Conservation (phyloP, 176 grass and related monocot species). For the Triticum turgidum region DNA sequence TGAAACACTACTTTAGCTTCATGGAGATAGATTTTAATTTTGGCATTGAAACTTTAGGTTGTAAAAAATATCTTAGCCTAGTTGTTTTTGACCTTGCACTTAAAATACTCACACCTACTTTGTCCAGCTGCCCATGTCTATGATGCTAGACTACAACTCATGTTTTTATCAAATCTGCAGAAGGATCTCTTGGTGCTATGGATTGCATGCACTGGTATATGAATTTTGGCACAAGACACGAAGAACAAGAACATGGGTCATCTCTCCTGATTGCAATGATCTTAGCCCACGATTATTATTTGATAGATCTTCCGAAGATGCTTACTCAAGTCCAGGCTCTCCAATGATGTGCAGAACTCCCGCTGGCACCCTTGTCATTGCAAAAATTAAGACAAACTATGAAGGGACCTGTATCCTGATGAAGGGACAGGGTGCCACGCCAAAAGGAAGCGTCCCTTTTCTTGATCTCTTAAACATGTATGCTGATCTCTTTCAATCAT, state of each 20-base stretch:
- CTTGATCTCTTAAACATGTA: conserved; percentile 87
- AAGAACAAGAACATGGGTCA: conserved; percentile 71
- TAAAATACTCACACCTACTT: conserved; percentile 1
- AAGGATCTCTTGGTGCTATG: conserved; percentile 71
- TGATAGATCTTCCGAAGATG: conserved; percentile 89
- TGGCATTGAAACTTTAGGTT: not conserved
- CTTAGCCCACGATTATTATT: conserved; percentile 56
- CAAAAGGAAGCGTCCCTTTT: conserved; percentile 71
- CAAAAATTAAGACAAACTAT: conserved; percentile 63
- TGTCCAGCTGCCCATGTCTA: not conserved
- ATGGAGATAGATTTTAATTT: not conserved
- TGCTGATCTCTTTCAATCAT: conserved; percentile 36
- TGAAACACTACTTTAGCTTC: conserved; percentile 10
- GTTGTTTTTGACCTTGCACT: not conserved
- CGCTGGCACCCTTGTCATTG: conserved; percentile 70
- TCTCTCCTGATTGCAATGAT: conserved; percentile 54
- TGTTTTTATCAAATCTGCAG: conserved; percentile 42
- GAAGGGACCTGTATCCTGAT: conserved; percentile 55
- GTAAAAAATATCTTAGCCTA: not conserved
- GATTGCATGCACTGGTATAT: conserved; percentile 64
- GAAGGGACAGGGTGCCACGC: conserved; percentile 78
- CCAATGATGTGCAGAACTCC: conserved; percentile 81
- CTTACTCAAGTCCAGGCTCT: conserved; percentile 80
- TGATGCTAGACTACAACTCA: not conserved
- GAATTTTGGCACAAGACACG: conserved; percentile 85